Evolutionary conservation across 129 eudicot genomes (phyloP).

Genomic region (Deinandra increscens): DNA sequence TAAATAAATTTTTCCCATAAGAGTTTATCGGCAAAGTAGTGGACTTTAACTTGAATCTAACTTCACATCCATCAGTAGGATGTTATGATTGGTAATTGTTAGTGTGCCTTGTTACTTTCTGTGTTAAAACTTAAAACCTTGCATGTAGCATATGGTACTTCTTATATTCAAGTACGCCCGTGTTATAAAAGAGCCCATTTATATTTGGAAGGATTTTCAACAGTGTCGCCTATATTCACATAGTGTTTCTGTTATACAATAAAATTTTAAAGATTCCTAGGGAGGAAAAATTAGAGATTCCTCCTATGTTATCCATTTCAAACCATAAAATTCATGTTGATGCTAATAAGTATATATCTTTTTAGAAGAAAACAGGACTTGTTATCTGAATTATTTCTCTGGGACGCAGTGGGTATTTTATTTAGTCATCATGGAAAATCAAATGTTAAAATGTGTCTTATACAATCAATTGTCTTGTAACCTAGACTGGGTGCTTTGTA

Average conservation of each 20-base stretch:
- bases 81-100: background rate
- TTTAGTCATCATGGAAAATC: background rate
- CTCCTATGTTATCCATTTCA: background rate
- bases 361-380: background rate
- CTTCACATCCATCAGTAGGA: background rate
- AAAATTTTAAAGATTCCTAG: background rate
- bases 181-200: background rate
- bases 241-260: slow-evolving; percentile 5
- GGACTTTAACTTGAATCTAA: slow-evolving; percentile 6
- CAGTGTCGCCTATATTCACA: background rate
- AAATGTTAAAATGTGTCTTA: background rate
- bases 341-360: background rate
- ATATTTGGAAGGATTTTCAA: background rate
- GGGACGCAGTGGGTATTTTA: background rate
- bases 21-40: background rate
- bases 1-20: background rate
- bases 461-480: background rate
- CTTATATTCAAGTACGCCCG: background rate
- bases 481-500: background rate
- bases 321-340: background rate
- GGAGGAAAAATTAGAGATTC: background rate
- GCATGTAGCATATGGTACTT: background rate
- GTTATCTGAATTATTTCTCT: background rate
- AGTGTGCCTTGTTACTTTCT: background rate
- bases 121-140: background rate